A percentile compares a stretch with the other conserved stretches of the same genome.
Conservation (phyloP, 164 flowering plant genomes). For the Brasenia schreberi region DNA sequence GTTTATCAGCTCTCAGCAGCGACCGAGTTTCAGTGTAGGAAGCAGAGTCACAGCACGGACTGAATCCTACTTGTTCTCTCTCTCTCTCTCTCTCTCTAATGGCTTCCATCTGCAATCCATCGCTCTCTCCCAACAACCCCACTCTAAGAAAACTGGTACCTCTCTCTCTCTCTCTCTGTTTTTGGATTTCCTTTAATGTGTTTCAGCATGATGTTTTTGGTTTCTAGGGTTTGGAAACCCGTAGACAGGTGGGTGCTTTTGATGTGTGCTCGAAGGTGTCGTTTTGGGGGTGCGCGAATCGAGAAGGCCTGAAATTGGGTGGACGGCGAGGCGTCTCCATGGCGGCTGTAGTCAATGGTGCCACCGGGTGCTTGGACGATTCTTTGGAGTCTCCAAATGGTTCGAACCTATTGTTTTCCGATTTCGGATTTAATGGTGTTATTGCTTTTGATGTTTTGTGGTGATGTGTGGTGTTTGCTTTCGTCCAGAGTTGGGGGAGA, state of each 20-base stretch:
- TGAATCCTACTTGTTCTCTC: background rate
- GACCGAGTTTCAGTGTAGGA: too few relatives aligned
- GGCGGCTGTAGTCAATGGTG: constrained; percentile 24
- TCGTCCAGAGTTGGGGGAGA: constrained; percentile 20
- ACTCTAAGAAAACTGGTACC: background rate
- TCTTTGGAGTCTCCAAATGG: constrained; percentile 1
- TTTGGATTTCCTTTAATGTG: background rate
- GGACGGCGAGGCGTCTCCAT: constrained; percentile 21
- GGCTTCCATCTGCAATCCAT: background rate
- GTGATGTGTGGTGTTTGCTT: constrained; percentile 2
- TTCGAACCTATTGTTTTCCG: background rate
- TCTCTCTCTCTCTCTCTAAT: background rate
- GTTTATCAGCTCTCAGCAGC: too few relatives aligned
- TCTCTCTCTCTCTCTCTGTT: background rate
- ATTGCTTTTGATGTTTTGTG: background rate
- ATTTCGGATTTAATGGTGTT: background rate
- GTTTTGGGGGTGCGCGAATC: background rate
- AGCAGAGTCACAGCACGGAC: background rate
- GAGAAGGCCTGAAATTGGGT: background rate
- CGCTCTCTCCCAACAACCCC: background rate
- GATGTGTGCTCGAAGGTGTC: background rate
- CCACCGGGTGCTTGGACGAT: constrained; percentile 27
- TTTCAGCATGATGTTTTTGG: background rate
- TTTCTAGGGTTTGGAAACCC: background rate
- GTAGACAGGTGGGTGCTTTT: background rate